Evolutionary conservation across 352 stramenopile species (phyloP).

Genomic region (Globisporangium alternatum): DNA sequence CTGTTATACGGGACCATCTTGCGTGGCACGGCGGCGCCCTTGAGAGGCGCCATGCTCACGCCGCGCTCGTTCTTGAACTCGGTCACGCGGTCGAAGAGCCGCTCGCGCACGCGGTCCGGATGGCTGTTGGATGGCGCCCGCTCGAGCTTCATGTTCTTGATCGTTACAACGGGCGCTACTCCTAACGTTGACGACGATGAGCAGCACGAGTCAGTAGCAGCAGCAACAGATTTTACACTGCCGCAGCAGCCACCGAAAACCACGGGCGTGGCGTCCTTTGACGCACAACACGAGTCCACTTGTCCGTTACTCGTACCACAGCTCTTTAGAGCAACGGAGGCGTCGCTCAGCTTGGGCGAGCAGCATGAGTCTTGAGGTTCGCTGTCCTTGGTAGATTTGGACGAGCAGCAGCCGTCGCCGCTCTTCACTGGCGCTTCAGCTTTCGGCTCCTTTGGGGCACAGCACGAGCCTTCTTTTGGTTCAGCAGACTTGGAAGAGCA

Average conservation of each 20-base stretch:
- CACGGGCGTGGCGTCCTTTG: background rate
- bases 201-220: slow-evolving; percentile 10
- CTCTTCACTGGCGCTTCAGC: background rate
- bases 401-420: background rate
- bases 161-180: background rate
- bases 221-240: background rate
- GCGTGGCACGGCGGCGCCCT: background rate
- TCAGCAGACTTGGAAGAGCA: background rate
- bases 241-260: slow-evolving; percentile 3
- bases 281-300: slow-evolving; percentile 9
- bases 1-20: slow-evolving; percentile 4
- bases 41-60: slow-evolving; percentile 14
- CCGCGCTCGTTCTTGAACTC: slow-evolving; percentile 33
- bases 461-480: slow-evolving; percentile 6
- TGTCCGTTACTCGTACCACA: background rate
- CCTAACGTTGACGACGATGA: background rate
- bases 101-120: slow-evolving; percentile 16
- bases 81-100: slow-evolving; percentile 39
- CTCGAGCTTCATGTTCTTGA: slow-evolving; percentile 5
- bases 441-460: slow-evolving; percentile 1
- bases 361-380: background rate
- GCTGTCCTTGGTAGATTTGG: background rate
- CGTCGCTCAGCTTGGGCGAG: background rate
- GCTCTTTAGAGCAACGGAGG: background rate
- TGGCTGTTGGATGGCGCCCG: slow-evolving; percentile 11